Evolutionary conservation across 2,329 filamentous ascomycete species (phyloP), one percentile per base, ranked within the genome.

Genomic region (Exutisphaerella laricina): DNA sequence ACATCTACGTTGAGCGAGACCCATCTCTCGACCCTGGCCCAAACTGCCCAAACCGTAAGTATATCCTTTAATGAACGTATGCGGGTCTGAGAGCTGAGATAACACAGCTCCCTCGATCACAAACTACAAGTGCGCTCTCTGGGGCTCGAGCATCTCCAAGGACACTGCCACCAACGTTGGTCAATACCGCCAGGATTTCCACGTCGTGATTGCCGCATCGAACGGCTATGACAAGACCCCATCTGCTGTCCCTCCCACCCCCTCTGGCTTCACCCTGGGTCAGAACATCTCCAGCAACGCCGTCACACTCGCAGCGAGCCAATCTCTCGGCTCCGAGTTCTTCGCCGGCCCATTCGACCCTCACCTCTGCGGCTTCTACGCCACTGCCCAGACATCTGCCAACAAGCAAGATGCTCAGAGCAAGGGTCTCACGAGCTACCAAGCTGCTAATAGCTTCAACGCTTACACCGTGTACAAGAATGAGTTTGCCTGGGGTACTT

Each of bases 101-200:
- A n/a, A n/a, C n/a, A n/a, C n/a, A n/a, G n/a, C 57, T 14, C 36
- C 51, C 12, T 55, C 53, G 16, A 56, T 60, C 35, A 54, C 58
- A 31, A 60, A 59, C 51, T 60, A 54, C 55, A 62, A 62, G 47
- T 63, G 60, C 46, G 56, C 58, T 4, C 54, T 62, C 42, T 63
- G 59, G 59, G 58, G 61, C 22, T 61, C 61, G 33, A 50, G 48
- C 28, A 54, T 65, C 45, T 49, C 51, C 25, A 39, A 51, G 10
- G 29, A 40, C 1, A 39, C 50, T 9, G 58, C 56, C 7, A 58
- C 52, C 43, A 60, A 59, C 49, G 40, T 34, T 18, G 58, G 56
- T 18, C 47, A 56, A 36, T 54, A 46, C 38, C 54, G 53, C 17
- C 38, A 54, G 34, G 29, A 57, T 16, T 58, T 56, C 45, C 49